phyloP scores from a whole-genome alignment of 495 filamentous ascomycete genomes.

The Choiromyces venosus region DNA sequence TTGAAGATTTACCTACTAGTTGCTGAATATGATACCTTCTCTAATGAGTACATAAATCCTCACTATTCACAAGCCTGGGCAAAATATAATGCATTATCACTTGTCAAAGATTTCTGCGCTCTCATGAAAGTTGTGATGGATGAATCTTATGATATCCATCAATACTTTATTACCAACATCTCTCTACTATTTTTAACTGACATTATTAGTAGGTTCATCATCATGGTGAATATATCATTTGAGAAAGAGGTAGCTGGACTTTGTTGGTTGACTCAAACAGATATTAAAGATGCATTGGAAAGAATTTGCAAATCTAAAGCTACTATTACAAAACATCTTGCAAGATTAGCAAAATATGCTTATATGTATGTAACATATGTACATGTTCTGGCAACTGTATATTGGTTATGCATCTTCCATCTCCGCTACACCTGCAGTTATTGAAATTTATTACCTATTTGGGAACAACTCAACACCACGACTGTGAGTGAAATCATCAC shows the following conservation, averaged over 20 bases:
- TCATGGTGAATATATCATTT: constrained; percentile 5
- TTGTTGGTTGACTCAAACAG: constrained; percentile 6
- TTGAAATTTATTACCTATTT: too few relatives aligned
- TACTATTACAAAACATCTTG: background rate
- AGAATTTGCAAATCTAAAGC: background rate
- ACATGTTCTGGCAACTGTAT: too few relatives aligned
- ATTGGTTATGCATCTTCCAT: too few relatives aligned
- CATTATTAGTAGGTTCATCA: background rate
- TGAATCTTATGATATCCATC: constrained; percentile 1
- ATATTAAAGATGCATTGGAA: constrained; percentile 4
- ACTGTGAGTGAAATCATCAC: too few relatives aligned
- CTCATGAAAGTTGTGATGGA: background rate
- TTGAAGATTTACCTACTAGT: constrained; percentile 10
- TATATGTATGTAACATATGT: too few relatives aligned
- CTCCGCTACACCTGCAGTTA: too few relatives aligned
- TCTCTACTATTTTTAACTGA: constrained; percentile 5
- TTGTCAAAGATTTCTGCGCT: constrained; percentile 11
- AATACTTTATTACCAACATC: constrained; percentile 13
- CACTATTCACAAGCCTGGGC: background rate
- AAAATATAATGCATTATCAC: background rate
- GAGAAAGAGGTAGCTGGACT: background rate
- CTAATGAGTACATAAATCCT: constrained; percentile 5
- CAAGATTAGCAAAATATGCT: background rate
- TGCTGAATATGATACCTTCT: constrained; percentile 10
- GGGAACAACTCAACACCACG: too few relatives aligned